Percentiles rank a stretch among this genome's conserved stretches.
These are phyloP conservation scores for Wallacemonas sp. DNA, from an alignment of 208 protist genomes.

Conservation along the genomic window DNA sequence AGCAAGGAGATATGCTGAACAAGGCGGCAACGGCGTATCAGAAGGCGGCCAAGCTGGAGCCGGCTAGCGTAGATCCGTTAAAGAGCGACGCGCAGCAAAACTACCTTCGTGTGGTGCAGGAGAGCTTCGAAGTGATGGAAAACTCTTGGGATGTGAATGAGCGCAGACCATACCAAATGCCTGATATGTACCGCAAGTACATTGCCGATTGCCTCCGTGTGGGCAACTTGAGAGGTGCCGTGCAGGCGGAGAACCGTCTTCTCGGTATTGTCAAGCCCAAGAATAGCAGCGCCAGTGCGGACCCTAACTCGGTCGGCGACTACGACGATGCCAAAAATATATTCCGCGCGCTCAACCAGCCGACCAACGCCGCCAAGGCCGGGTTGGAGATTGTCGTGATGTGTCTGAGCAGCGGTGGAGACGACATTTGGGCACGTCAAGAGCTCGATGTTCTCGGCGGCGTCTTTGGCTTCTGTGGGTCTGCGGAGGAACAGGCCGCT, in stretches of 20 bases:
- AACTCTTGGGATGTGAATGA: constrained; percentile 42
- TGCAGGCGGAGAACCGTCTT: constrained; percentile 47
- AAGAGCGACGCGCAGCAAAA: constrained; percentile 10
- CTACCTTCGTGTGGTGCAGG: constrained; percentile 13
- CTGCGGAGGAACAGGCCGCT: constrained; percentile 52
- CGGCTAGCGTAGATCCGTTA: background rate
- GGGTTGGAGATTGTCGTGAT: constrained; percentile 74
- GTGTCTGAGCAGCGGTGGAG: constrained; percentile 40
- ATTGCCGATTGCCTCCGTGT: constrained; percentile 44
- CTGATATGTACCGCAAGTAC: constrained; percentile 63
- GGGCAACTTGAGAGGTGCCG: constrained; percentile 36
- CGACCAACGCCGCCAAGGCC: constrained; percentile 67
- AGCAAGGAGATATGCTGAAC: constrained; percentile 30
- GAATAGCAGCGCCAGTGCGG: constrained; percentile 1
- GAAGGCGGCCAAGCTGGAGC: constrained; percentile 3
- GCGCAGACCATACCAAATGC: constrained; percentile 39
- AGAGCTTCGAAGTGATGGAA: constrained; percentile 45
- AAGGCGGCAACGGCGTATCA: constrained; percentile 28
- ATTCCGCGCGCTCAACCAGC: constrained; percentile 67
- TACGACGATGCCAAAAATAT: constrained; percentile 55
- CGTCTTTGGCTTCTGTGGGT: constrained; percentile 63
- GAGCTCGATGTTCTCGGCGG: constrained; percentile 50
- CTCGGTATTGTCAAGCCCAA: constrained; percentile 37
- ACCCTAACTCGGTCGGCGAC: constrained; percentile 13
- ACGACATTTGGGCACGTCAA: constrained; percentile 62